Base-by-base conservation (phyloP, 495 filamentous ascomycete genomes). In the Bacidia rubella region DNA sequence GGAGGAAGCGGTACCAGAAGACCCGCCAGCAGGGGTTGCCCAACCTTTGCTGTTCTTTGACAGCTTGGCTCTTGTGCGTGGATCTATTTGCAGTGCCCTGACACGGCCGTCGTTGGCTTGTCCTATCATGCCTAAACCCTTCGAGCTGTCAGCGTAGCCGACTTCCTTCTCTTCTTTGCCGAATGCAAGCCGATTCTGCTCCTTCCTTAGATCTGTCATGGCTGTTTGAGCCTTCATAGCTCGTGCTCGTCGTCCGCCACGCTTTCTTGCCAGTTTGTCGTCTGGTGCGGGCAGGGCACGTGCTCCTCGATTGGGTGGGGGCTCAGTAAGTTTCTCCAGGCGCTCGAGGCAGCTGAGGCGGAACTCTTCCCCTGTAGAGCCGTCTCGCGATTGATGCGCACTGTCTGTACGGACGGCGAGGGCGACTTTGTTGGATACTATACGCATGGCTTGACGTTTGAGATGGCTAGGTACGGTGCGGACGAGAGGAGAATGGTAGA, bases 161-260 rank as follows among this genome's bases (percentile, higher is more conserved):
- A 92, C 85, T 67, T 98, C 92, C 56, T 83, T 79, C 65, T 98
- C 92, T 61, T 97, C 92, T 60, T 93, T 92, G 47, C 90, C 90
- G 58, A 98, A 98, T 0, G 84, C 88, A 76, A 98, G 82, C 21
- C 92, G 79, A 68, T 98, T 98, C 68, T 95, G 90, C 7, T 90
- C 88, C 62, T 97, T 97, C 52, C 89, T 84, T 26, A 98, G 71
- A 52, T 98, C 92, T 1, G 92, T 98, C 89, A 96, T 94, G 54
- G 92, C 90, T 4, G 85, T 85, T 9, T 90, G 89, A 70, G 96
- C 93, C 74, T 98, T 98, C 54, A 90, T 92, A 65, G 95, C 95
- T 38, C 92, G 78, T 3, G 90, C 92, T 55, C 90, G 76, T 24
- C 93, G 75, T 45, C 92, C 92, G 65, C 92, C 92, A 57, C 92